Evolutionary conservation across 768 basidiomycete species (phyloP).

Genomic region (Amylocystis lapponica): DNA sequence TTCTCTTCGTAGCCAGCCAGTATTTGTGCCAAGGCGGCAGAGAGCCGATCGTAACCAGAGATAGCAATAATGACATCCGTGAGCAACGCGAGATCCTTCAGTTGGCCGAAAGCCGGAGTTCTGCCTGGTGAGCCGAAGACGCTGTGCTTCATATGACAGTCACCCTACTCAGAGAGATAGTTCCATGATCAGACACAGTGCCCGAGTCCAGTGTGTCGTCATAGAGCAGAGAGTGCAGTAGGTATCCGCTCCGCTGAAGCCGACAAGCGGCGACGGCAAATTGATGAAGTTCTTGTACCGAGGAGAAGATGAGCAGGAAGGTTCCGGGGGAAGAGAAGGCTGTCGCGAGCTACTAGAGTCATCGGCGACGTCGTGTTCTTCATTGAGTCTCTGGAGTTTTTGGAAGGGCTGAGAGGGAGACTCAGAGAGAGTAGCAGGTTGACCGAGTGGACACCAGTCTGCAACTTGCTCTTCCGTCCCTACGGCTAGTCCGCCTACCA

Average conservation of each 20-base stretch:
- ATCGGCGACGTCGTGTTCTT: not conserved
- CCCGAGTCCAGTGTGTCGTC: not conserved
- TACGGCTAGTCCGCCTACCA: constrained; percentile 34
- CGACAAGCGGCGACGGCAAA: constrained; percentile 33
- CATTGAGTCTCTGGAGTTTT: too few relatives aligned
- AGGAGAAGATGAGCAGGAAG: constrained; percentile 33
- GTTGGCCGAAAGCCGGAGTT: too few relatives aligned
- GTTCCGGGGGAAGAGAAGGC: constrained; percentile 10
- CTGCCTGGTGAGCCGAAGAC: too few relatives aligned
- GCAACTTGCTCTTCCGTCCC: constrained; percentile 5
- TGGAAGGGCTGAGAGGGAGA: too few relatives aligned
- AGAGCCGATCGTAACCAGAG: not conserved
- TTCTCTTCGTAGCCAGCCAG: not conserved
- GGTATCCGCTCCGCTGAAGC: constrained; percentile 26
- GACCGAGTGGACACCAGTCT: constrained; percentile 8
- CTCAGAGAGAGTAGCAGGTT: not conserved
- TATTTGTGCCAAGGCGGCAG: not conserved
- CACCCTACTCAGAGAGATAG: not conserved
- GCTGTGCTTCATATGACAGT: too few relatives aligned
- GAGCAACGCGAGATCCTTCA: not conserved
- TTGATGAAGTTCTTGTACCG: constrained; percentile 26
- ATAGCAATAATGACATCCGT: constrained; percentile 1
- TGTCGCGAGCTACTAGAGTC: not conserved
- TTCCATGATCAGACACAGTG: not conserved
- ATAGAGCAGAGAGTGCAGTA: constrained; percentile 21